phyloP scores from a whole-genome alignment of 1,139 yeast species.

The Kazachstania sp. region DNA sequence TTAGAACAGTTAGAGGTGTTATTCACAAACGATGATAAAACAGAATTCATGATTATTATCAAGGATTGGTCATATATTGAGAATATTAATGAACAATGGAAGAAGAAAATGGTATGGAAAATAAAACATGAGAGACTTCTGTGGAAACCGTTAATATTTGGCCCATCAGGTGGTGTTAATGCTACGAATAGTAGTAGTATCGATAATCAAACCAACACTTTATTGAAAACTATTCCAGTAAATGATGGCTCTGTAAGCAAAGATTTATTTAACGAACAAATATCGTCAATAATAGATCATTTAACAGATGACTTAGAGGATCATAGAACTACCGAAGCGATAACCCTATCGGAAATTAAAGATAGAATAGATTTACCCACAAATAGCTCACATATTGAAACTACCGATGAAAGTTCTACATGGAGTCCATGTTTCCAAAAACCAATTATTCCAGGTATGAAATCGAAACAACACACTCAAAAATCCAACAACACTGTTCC shows the following conservation, averaged over 20 bases:
- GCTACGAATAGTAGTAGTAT: conserved; percentile 23
- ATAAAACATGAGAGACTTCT: conserved; percentile 47
- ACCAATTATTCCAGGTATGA: conserved; percentile 6
- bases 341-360: conserved; percentile 23
- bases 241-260: conserved; percentile 7
- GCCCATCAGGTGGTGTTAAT: conserved; percentile 72
- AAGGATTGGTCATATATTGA: conserved; percentile 41
- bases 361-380: conserved; percentile 2
- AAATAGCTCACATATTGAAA: background rate
- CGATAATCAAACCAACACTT: background rate
- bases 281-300: conserved; percentile 47
- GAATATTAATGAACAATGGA: conserved; percentile 44
- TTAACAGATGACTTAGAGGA: conserved; percentile 58
- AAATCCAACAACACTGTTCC: background rate
- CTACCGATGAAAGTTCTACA: conserved; percentile 5
- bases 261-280: conserved; percentile 40
- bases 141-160: conserved; percentile 80
- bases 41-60: conserved; percentile 47
- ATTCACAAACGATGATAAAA: conserved; percentile 22
- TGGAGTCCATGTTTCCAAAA: conserved; percentile 15
- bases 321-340: conserved; percentile 42
- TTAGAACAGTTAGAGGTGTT: conserved; percentile 68
- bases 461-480: background rate
- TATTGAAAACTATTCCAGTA: background rate
- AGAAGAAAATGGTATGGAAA: conserved; percentile 43